Conservation (phyloP, 2,329 filamentous ascomycete species). For the Xylogone sp. region DNA sequence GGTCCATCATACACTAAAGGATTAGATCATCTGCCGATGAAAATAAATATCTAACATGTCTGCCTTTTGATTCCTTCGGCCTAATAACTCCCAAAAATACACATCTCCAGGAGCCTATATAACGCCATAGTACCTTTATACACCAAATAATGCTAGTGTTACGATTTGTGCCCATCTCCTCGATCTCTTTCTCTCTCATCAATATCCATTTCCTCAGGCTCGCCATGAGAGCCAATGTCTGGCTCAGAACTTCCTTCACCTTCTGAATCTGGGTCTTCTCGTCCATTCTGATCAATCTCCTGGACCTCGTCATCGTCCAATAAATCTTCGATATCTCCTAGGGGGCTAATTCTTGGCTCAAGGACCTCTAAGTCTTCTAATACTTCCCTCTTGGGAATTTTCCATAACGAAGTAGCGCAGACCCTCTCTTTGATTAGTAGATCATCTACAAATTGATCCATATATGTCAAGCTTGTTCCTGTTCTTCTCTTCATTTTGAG, state of each 20-base stretch:
- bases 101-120: too few relatives aligned
- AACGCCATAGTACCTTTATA: neutral
- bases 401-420: conserved; percentile 88
- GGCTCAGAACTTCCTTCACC: conserved; percentile 9
- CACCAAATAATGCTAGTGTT: neutral
- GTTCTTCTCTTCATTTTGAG: conserved; percentile 71
- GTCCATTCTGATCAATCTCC: conserved; percentile 23
- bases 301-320: conserved; percentile 43
- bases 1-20: too few relatives aligned
- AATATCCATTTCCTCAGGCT: conserved; percentile 10
- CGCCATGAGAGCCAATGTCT: neutral
- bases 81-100: too few relatives aligned
- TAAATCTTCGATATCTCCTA: conserved; percentile 75
- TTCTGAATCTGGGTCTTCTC: conserved; percentile 13
- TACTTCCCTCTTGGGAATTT: conserved; percentile 76
- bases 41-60: too few relatives aligned
- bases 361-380: conserved; percentile 86
- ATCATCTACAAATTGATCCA: conserved; percentile 95
- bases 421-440: conserved; percentile 83
- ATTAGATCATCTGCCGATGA: too few relatives aligned
- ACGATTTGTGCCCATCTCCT: too few relatives aligned
- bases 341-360: conserved; percentile 78
- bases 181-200: neutral
- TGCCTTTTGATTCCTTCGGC: too few relatives aligned
- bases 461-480: conserved; percentile 70